phyloP scores from a whole-genome alignment of 1,284 basidiomycete species.

The Apiotrichum gamsii region DNA sequence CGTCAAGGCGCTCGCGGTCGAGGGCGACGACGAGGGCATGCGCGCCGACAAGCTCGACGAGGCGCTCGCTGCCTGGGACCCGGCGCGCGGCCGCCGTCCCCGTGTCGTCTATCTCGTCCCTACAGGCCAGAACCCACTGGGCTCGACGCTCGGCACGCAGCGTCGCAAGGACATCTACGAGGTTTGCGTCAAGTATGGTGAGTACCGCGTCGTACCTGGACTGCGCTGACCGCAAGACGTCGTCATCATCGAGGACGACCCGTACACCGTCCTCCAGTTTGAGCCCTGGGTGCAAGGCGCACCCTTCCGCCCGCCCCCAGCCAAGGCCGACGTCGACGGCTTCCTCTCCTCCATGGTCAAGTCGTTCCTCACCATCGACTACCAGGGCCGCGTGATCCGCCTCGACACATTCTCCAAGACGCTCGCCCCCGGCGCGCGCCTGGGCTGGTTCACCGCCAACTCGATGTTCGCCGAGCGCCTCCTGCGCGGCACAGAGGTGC shows the following conservation, averaged over 20 bases:
- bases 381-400: slow-evolving; percentile 33
- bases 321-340: slow-evolving; percentile 14
- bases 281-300: slow-evolving; percentile 10
- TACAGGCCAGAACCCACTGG: slow-evolving; percentile 61
- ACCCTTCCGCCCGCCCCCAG: neutral
- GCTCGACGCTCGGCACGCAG: slow-evolving; percentile 56
- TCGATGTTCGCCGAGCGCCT: slow-evolving; percentile 56
- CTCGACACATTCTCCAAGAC: slow-evolving; percentile 46
- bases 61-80: slow-evolving; percentile 61
- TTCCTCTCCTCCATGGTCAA: slow-evolving; percentile 51
- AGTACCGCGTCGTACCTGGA: neutral
- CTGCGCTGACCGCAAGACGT: slow-evolving; percentile 48
- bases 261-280: slow-evolving; percentile 62
- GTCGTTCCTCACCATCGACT: slow-evolving; percentile 56
- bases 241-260: slow-evolving; percentile 68
- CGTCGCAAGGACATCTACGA: slow-evolving; percentile 70
- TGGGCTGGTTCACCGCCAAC: slow-evolving; percentile 63
- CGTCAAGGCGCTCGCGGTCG: slow-evolving; percentile 44
- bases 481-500: slow-evolving; percentile 61
- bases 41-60: slow-evolving; percentile 56
- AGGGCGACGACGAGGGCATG: slow-evolving; percentile 65
- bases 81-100: slow-evolving; percentile 52
- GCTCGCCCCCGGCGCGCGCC: slow-evolving; percentile 63
- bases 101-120: slow-evolving; percentile 58
- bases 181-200: slow-evolving; percentile 62